Base-by-base conservation (phyloP, 1,139 yeast genomes). In the Debaryomyces udenii region DNA sequence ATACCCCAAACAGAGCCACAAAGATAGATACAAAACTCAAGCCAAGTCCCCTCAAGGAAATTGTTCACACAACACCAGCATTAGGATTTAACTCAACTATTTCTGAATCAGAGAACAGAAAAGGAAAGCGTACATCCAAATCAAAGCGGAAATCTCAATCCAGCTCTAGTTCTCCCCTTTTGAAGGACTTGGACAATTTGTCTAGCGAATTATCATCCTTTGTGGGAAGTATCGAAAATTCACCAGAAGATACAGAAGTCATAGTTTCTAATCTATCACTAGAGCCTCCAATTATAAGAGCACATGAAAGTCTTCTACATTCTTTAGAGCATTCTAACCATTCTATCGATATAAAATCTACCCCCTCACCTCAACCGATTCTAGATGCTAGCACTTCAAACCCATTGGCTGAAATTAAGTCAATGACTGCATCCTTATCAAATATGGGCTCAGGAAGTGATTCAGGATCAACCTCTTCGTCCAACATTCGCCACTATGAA, bases 171-270 rank as follows among this genome's bases (percentile, higher is more conserved):
- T 61, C 66, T 2, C 64, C 70, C 3, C 50, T 65, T 3, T 42
- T 57, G 34, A 65, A 65, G 27, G 54, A 58, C 28, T 55, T 65
- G 34, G 70, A 68, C 9, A 64, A 60, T 27, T 50, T 67, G 27
- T 59, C 68, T 1, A 58, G 62, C 37, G 66, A 63, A 39, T 45
- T 66, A n/a, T 56, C 66, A 3, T 50, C 57, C 1, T 60, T 41
- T 18, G 20, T 29, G 18, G 26, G 27, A 2, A 33, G 27, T 9
- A 15, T 15, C 9, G 20, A 6, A 7, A 41, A 41, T 7, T n/a
- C 15, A 23, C 17, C 22, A 9, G n/a, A 14, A 16, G 13, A 23
- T 35, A 27, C 37, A n/a, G 16, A 28, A 23, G 15, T 5, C 15
- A 18, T 26, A 10, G 31, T n/a, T 16, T 15, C 11, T 13, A 20